Conservation (phyloP, 2,329 filamentous ascomycete species). For the Cladosporium sp. region DNA sequence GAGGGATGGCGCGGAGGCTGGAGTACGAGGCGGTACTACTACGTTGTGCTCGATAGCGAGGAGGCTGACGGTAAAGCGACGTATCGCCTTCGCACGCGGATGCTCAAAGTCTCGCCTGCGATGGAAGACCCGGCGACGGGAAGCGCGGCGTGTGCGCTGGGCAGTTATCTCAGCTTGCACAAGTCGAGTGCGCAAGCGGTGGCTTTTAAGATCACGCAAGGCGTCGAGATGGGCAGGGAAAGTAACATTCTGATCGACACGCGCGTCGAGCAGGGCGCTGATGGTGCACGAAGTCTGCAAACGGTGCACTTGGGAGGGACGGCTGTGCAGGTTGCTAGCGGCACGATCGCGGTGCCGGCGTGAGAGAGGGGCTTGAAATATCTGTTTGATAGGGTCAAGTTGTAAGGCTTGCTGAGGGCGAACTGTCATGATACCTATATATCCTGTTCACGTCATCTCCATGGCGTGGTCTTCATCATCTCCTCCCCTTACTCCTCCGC, state of each 20-base stretch:
- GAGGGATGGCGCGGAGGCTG: background rate
- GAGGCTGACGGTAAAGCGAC: conserved; percentile 32
- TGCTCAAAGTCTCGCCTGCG: conserved; percentile 21
- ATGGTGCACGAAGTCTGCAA: conserved; percentile 41
- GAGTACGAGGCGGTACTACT: conserved; percentile 4
- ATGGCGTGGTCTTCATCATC: background rate
- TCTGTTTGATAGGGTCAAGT: background rate
- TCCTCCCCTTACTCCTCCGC: background rate
- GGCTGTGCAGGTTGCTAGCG: conserved; percentile 44
- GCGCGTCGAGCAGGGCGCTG: conserved; percentile 39
- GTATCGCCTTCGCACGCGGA: conserved; percentile 7
- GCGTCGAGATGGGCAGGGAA: conserved; percentile 54
- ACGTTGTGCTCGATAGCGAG: conserved; percentile 10
- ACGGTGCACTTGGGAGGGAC: conserved; percentile 40
- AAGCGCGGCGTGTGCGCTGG: conserved; percentile 51
- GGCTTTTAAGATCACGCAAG: conserved; percentile 50
- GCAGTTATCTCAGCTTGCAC: conserved; percentile 46
- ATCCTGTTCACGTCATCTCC: background rate
- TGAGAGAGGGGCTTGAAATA: background rate
- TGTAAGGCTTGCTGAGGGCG: background rate
- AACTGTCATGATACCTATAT: background rate
- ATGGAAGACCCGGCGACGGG: conserved; percentile 56
- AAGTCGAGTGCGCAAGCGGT: conserved; percentile 35
- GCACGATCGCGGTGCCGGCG: background rate
- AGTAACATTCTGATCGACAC: conserved; percentile 54